Conservation (phyloP, 805 yeast species). For the Pichia rugopelliculosa region DNA sequence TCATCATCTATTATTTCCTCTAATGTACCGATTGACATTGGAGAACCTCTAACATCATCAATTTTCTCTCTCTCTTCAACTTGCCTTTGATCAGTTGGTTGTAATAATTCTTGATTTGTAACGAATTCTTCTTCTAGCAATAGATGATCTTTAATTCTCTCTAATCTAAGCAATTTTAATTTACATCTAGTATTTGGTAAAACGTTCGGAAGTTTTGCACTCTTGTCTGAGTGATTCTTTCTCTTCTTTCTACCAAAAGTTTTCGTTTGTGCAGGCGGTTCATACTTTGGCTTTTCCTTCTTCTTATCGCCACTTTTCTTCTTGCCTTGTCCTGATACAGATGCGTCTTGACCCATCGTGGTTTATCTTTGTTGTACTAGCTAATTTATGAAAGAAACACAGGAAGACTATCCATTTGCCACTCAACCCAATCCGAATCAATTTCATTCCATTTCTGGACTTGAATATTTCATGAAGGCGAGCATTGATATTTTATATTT, state of each 20-base stretch:
- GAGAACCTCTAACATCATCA: constrained; percentile 93
- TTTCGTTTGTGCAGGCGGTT: constrained; percentile 89
- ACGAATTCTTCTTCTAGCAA: constrained; percentile 94
- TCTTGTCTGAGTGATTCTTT: constrained; percentile 79
- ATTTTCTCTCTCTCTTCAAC: constrained; percentile 93
- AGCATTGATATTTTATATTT: neutral
- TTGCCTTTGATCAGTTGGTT: constrained; percentile 94
- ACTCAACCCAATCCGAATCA: neutral
- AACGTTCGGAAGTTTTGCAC: constrained; percentile 63
- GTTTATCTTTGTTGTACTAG: neutral
- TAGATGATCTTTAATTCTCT: constrained; percentile 93
- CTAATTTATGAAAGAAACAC: neutral
- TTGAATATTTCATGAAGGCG: neutral
- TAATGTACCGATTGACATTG: constrained; percentile 91
- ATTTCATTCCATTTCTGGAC: neutral
- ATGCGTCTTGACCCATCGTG: constrained; percentile 29
- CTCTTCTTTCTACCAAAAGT: constrained; percentile 88
- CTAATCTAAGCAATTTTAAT: constrained; percentile 82
- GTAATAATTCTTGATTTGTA: constrained; percentile 86
- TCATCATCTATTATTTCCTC: constrained; percentile 98
- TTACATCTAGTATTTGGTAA: constrained; percentile 92
- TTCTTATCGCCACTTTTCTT: constrained; percentile 36
- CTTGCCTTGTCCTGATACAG: constrained; percentile 28
- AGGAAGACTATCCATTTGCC: neutral
- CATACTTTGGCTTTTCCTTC: constrained; percentile 91